phyloP scores from a whole-genome alignment of 2,329 filamentous ascomycete genomes.

The Trichoderma harzianum region DNA sequence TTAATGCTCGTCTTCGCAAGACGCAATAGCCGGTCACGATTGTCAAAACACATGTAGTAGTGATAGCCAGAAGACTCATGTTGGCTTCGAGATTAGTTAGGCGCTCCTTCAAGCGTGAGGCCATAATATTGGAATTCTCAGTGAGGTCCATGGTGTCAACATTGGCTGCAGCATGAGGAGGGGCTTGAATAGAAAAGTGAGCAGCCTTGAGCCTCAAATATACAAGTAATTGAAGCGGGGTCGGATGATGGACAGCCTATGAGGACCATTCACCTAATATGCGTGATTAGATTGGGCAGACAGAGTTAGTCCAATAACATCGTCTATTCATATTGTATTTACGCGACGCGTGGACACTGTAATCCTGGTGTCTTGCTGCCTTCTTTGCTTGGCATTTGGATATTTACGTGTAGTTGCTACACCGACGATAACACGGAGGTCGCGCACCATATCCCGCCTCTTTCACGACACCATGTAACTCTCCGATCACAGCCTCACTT shows the following conservation, averaged over 20 bases:
- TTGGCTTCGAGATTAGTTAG: accelerated
- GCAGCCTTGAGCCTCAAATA: neutral
- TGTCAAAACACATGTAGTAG: neutral
- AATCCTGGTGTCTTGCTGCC: neutral
- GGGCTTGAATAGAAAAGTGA: neutral
- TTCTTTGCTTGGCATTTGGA: neutral
- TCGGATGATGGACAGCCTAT: neutral
- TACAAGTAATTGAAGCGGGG: neutral
- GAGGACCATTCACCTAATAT: neutral
- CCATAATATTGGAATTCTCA: neutral
- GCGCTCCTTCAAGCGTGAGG: neutral
- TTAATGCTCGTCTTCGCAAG: neutral
- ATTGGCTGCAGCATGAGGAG: too few species aligned
- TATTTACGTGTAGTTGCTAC: neutral
- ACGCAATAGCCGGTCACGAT: neutral
- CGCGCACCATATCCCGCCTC: neutral
- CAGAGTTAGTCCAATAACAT: neutral
- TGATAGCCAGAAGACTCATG: neutral
- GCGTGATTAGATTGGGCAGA: neutral
- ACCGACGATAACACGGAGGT: neutral
- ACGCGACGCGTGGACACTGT: neutral
- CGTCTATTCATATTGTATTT: neutral
- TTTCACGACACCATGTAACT: neutral
- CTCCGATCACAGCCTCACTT: neutral
- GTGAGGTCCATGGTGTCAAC: neutral